Percentiles rank a stretch among this genome's conserved stretches.
Conservation (phyloP, 176 grass and related monocot species). For the Bromus sterilis region DNA sequence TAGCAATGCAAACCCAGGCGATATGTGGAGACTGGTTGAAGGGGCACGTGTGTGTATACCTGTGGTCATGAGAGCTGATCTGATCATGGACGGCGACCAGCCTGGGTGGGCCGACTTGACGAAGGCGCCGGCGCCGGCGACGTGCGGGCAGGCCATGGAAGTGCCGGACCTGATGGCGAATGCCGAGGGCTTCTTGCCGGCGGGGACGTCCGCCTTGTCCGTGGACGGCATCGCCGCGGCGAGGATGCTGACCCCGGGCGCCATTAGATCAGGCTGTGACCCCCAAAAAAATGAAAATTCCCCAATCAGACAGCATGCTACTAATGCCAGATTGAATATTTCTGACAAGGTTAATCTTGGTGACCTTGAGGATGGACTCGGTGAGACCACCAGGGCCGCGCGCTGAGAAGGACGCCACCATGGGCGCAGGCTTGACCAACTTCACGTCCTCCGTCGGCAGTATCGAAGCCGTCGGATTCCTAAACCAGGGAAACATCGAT, state of each 20-base stretch:
- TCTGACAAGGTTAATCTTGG: neutral
- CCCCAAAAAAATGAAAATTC: neutral
- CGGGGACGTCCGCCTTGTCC: constrained; percentile 39
- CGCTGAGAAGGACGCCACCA: constrained; percentile 72
- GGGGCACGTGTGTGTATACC: too few relatives aligned
- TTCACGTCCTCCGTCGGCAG: constrained; percentile 51
- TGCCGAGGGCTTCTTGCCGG: constrained; percentile 61
- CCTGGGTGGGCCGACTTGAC: constrained; percentile 69
- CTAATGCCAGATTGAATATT: neutral
- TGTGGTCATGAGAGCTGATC: constrained; percentile 97
- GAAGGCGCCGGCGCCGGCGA: constrained; percentile 81
- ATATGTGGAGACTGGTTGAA: neutral
- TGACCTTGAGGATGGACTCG: constrained; percentile 80
- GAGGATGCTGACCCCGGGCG: constrained; percentile 84
- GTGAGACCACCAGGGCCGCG: constrained; percentile 71
- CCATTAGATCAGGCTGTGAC: constrained; percentile 91
- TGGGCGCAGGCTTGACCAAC: constrained; percentile 70
- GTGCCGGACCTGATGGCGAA: constrained; percentile 86
- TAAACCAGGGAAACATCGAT: neutral
- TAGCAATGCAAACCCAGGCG: neutral
- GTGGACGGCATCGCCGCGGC: constrained; percentile 59
- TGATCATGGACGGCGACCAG: constrained; percentile 91
- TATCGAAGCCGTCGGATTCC: constrained; percentile 68
- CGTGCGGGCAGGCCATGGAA: constrained; percentile 95
- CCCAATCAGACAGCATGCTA: neutral